Base-by-base conservation (phyloP, 139 green algal species). In the Eudorina sp. region DNA sequence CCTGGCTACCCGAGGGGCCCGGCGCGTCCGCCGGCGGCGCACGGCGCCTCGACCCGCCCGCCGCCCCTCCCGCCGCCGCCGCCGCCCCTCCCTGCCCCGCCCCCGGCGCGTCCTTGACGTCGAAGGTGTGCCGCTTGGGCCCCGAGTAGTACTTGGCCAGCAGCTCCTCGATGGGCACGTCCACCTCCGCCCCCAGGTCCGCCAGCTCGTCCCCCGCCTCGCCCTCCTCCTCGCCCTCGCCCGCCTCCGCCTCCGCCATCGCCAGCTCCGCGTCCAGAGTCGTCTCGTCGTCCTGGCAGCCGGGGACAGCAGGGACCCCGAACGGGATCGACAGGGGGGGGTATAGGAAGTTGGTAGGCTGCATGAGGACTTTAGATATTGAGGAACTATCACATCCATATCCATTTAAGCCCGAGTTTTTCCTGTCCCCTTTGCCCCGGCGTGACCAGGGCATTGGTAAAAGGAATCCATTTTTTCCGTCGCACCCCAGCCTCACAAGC, bases 111-210 rank as follows among this genome's bases (percentile, higher is more conserved):
- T 87, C 81, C 81, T 86, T 48, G 29, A 86, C 80, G 36, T 64
- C 45, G 29, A 86, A 86, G 53, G 38, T 62, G 41, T 83, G 72
- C 31, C 62, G 8, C 74, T 81, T 85, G 40, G 81, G 64, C 21
- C 81, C 81, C 29, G 45, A 51, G 81, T 87, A 87, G 83, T 96
- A 98, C 34, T 55, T 60, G 0, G 92, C 92, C 85, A 99, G 90
- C 85, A 99, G 86, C 93, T 97, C 79, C 84, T 99, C 97, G 8
- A 99, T 72, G 3, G 97, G 94, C 88, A 99, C 80, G 38, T 99
- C 94, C 0, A 92, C 93, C 75, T 99, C 97, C 14, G 90, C 91
- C 38, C 92, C 92, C 80, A 99, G 90, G 0, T 78, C 97, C 51
- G 91, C 92, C 43, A 96, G 60, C 90, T 99, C 97, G 21, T 90